phyloP scores from a whole-genome alignment of 208 protist genomes.

The Wallacemonas sp. region DNA sequence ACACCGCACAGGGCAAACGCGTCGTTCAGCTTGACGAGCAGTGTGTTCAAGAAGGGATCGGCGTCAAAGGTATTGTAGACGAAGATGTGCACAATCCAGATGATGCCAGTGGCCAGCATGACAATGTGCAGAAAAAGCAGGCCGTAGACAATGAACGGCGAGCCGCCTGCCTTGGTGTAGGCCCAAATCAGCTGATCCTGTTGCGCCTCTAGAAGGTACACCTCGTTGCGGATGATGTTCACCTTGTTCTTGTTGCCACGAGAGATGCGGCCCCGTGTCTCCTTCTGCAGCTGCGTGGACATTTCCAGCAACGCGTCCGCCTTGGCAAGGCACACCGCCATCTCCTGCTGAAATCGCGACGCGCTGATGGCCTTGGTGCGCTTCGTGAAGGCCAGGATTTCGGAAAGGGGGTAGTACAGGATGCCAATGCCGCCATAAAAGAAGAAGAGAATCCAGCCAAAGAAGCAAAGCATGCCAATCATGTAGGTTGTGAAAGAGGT shows the following conservation, averaged over 20 bases:
- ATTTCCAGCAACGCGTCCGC: conserved; percentile 75
- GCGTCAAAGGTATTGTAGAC: conserved; percentile 84
- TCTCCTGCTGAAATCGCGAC: conserved; percentile 64
- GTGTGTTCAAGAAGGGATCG: conserved; percentile 48
- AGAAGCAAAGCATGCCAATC: conserved; percentile 76
- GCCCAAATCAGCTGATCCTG: conserved; percentile 78
- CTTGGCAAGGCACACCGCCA: conserved; percentile 80
- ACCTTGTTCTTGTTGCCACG: conserved; percentile 65
- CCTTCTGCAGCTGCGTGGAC: conserved; percentile 47
- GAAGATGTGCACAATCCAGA: conserved; percentile 92
- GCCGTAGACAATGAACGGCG: conserved; percentile 61
- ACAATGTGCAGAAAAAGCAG: conserved; percentile 58
- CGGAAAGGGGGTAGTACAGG: conserved; percentile 84
- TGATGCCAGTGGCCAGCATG: conserved; percentile 58
- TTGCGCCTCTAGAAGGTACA: conserved; percentile 86
- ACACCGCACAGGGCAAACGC: conserved; percentile 90
- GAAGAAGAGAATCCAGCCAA: conserved; percentile 91
- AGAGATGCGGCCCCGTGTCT: conserved; percentile 32
- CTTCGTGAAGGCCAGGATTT: conserved; percentile 40
- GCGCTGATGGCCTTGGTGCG: conserved; percentile 61
- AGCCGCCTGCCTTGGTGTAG: conserved; percentile 78
- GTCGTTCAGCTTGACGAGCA: conserved; percentile 81
- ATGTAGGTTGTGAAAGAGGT: conserved; percentile 81
- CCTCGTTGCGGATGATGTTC: conserved; percentile 75
- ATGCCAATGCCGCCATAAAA: conserved; percentile 94